A percentile compares a stretch with the other conserved stretches of the same genome.
These are phyloP conservation scores for Hemileccinum rubropunctum DNA, from an alignment of 768 basidiomycete genomes.

Conservation along the genomic window DNA sequence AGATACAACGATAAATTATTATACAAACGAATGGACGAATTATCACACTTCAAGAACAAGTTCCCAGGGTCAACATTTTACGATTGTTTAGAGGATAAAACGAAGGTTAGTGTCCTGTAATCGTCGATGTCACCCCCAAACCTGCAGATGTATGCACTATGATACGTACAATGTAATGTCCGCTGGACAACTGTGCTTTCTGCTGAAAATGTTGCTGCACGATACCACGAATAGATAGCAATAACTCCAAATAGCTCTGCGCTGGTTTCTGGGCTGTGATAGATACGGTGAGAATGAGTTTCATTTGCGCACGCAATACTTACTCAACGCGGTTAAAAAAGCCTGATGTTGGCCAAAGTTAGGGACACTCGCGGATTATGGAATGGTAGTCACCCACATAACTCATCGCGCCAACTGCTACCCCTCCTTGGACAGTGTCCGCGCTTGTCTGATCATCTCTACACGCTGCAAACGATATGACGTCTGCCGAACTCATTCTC, in stretches of 20 bases:
- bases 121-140: not conserved
- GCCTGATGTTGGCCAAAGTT: conserved; percentile 42
- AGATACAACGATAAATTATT: not conserved
- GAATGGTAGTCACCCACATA: conserved; percentile 45
- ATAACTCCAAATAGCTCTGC: conserved; percentile 65
- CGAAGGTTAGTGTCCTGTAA: conserved; percentile 27
- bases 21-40: not conserved
- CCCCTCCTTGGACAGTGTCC: conserved; percentile 60
- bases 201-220: conserved; percentile 61
- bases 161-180: conserved; percentile 57
- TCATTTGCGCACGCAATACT: conserved; percentile 6
- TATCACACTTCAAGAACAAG: conserved; percentile 3
- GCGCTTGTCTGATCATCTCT: conserved; percentile 71
- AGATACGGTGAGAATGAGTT: not conserved
- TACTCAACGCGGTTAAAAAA: conserved; percentile 52
- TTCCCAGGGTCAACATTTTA: not conserved
- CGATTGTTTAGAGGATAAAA: conserved; percentile 28
- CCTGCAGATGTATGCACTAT: not conserved
- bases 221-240: conserved; percentile 57
- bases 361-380: not conserved
- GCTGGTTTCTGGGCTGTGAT: conserved; percentile 43
- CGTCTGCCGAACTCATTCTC: conserved; percentile 72
- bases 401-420: conserved; percentile 79
- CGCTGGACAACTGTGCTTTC: conserved; percentile 71
- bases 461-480: conserved; percentile 74